Evolutionary conservation across 805 yeast genomes (phyloP), one percentile per base, ranked within the genome.

Genomic region (Schwanniomyces occidentalis): DNA sequence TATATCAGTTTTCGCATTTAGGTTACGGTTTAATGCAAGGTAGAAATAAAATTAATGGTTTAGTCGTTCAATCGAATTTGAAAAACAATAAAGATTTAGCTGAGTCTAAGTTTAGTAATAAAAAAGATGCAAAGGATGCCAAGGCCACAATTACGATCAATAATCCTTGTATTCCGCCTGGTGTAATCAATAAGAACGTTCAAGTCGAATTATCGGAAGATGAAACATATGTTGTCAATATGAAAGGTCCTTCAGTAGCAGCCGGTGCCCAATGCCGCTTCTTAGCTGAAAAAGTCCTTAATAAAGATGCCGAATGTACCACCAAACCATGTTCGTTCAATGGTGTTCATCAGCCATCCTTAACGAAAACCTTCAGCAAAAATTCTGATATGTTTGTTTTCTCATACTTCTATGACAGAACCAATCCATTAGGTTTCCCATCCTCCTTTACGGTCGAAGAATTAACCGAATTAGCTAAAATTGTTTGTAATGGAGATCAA

Each of bases 11-110:
- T 63, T 88, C 96, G 21, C 98, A 93, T 62, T 73, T 93, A 47
- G 97, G 97, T 23, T 93, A 86, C 58, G 99, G 99, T 24, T 77
- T 93, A 56, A 89, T 85, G 85, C 84, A 88, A 65, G 99, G 96
- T 23, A 78, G 96, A 68, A 80, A 82, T 61, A 85, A 82, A 67
- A 73, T 93, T 42, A 85, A 90, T 58, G 52, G 76, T 8, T 62
- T 75, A 33, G 73, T 93, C 25, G 72, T 88, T n/a, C 63, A 72
- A 44, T 58, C 71, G 32, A 69, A 75, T 26, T 51, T 76, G 30
- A 63, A 69, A 36, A 33, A 38, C 13, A 50, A 55, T 30, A 25
- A 41, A 2, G 49, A 47, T 7, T 48, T 55, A 40, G 40, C 47
- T 14, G 54, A 64, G 29, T 36, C 50, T 35, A 36, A 43, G 16